phyloP scores from a whole-genome alignment of 768 basidiomycete genomes.

The Multifurca ochricompacta region DNA sequence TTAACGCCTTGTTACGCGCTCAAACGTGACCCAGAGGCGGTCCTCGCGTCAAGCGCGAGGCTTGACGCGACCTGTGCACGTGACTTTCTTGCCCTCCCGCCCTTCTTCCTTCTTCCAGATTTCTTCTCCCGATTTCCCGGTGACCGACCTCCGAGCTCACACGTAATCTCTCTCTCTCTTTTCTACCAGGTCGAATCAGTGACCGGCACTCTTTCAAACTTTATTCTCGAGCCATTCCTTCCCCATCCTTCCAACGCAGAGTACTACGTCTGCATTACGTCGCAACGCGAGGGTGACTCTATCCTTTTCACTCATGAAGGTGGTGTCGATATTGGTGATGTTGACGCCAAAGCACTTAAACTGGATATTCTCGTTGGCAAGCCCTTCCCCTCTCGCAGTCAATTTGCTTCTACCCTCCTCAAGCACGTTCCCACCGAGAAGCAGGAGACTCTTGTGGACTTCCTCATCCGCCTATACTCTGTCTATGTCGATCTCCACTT shows the following conservation, averaged over 20 bases:
- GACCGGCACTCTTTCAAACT: conserved; percentile 92
- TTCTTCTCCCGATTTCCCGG: not conserved
- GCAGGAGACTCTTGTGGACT: conserved; percentile 90
- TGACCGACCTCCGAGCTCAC: conserved; percentile 2
- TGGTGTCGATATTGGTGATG: conserved; percentile 97
- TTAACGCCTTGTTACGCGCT: conserved; percentile 1
- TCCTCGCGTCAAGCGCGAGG: not conserved
- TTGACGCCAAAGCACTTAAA: conserved; percentile 92
- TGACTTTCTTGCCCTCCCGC: conserved; percentile 17
- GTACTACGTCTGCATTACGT: conserved; percentile 98
- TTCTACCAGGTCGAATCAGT: conserved; percentile 76
- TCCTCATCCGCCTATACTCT: conserved; percentile 89
- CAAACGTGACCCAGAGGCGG: conserved; percentile 1
- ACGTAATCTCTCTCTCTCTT: too few relatives aligned
- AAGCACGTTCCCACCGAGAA: conserved; percentile 75
- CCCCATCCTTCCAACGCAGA: conserved; percentile 92
- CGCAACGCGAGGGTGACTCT: conserved; percentile 85
- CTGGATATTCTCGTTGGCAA: conserved; percentile 72
- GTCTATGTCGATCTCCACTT: conserved; percentile 99
- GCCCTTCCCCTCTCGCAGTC: conserved; percentile 75
- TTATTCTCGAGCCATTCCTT: conserved; percentile 98
- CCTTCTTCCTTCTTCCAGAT: not conserved
- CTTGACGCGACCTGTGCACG: conserved; percentile 15
- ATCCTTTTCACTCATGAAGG: conserved; percentile 99
- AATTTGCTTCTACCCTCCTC: conserved; percentile 69